phyloP scores from a whole-genome alignment of 345 rosid species.

The Sonneratia caseolaris region DNA sequence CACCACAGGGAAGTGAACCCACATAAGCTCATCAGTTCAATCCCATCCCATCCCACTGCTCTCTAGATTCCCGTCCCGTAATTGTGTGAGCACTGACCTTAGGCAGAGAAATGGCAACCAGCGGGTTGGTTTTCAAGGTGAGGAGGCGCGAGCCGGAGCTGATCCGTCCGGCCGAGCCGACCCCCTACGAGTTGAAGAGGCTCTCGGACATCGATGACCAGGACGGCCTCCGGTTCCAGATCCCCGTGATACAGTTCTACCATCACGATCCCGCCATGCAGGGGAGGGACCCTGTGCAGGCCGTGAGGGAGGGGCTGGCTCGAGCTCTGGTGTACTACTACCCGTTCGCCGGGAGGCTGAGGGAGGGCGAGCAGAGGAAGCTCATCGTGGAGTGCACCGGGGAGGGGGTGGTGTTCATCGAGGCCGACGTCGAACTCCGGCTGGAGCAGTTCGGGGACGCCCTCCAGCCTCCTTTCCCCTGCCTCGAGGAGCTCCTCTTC shows the following conservation, averaged over 20 bases:
- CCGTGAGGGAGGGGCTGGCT: constrained; percentile 30
- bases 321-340: constrained; percentile 35
- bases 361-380: constrained; percentile 30
- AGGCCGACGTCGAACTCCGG: constrained; percentile 41
- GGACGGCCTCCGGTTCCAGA: constrained; percentile 32
- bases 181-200: constrained; percentile 32
- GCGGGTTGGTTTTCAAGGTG: constrained; percentile 26
- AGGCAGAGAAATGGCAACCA: constrained; percentile 9
- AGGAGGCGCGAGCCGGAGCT: constrained; percentile 23
- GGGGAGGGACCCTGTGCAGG: constrained; percentile 32
- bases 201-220: constrained; percentile 58
- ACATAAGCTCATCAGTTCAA: background rate
- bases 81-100: no score
- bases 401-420: constrained; percentile 38
- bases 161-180: constrained; percentile 35
- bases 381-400: constrained; percentile 50
- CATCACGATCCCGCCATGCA: constrained; percentile 12
- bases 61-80: background rate
- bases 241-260: constrained; percentile 30
- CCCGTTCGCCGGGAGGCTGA: constrained; percentile 48
- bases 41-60: background rate
- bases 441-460: constrained; percentile 32
- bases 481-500: constrained; percentile 40
- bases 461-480: constrained; percentile 47
- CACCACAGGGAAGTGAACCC: no score